Evolutionary conservation across 2,329 filamentous ascomycete species (phyloP), one percentile per base, ranked within the genome.

Genomic region (Pyricularia pennisetigena): DNA sequence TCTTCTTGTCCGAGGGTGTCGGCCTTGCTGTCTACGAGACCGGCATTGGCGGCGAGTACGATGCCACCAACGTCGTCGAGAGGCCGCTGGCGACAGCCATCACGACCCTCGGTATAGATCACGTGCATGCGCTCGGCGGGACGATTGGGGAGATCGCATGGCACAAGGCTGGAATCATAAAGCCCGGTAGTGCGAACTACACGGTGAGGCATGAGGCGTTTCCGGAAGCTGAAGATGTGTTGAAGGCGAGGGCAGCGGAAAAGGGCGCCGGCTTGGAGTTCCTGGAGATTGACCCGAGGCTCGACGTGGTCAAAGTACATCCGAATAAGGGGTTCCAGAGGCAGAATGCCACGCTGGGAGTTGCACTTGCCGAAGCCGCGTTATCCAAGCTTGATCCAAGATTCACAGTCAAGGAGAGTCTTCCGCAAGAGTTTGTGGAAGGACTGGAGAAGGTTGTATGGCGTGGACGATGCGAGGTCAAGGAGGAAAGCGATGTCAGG

Each of bases 151-250:
- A 87, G 75, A 90, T 92, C 70, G 88, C 89, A 0, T 91, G 89
- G 89, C 88, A 92, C 77, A 92, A 92, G 77, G 86, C 87, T 0
- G 90, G 89, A 1, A 89, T 92, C 69, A 87, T 91, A 79, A 91
- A 91, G 77, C 68, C 74, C 0, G 85, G 84, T 10, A 81, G 83
- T 23, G 86, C 86, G 2, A 86, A 85, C 0, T 68, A 74, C 3
- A 69, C 72, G 49, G 85, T 85, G 2, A 81, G 82, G 0, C 88
- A 91, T 71, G 79, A 81, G 35, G 49, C 49, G 24, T 29, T 29
- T 24, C 77, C 81, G 68, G 75, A 80, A 7, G 87, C 90, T 0
- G 67, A 70, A 65, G 62, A 64, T 1, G 85, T 89, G n/a, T 73
- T 89, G 69, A 76, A 80, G 70, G 78, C 79, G 69, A 82, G 87